Evolutionary conservation across 257 asterid species (phyloP).

Genomic region (Solanum medicagineum): DNA sequence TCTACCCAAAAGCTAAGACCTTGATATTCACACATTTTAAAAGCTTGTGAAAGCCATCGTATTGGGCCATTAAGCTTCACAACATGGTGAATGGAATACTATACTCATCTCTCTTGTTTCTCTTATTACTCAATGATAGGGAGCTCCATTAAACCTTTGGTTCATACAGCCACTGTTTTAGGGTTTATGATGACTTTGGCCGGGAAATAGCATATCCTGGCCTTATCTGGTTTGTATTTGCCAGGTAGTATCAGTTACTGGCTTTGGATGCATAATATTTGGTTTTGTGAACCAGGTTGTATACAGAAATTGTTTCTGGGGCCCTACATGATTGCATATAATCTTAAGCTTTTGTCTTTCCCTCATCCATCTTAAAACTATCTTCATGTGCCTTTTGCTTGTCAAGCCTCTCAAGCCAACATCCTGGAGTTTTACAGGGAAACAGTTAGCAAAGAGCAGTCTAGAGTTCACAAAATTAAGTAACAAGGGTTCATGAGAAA

Average conservation of each 20-base stretch:
- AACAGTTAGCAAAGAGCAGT: not conserved
- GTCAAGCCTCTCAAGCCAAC: conserved; percentile 70
- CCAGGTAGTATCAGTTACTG: conserved; percentile 8
- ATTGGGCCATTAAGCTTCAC: not conserved
- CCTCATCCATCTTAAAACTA: conserved; percentile 80
- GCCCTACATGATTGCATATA: conserved; percentile 73
- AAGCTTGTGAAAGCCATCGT: not conserved
- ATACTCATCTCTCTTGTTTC: not conserved
- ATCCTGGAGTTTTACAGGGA: conserved; percentile 29
- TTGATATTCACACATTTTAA: not conserved
- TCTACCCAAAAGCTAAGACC: not conserved
- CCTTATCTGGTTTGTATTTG: conserved; percentile 21
- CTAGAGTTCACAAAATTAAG: not conserved
- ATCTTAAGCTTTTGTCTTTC: conserved; percentile 69
- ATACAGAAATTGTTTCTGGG: conserved; percentile 57
- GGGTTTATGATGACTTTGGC: conserved; percentile 24
- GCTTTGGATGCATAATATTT: conserved; percentile 17
- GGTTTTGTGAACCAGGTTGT: conserved; percentile 83
- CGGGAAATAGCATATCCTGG: conserved; percentile 24
- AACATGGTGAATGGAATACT: not conserved
- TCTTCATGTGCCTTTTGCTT: conserved; percentile 79
- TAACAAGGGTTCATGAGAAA: not conserved
- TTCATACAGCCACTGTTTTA: not conserved
- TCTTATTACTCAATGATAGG: not conserved
- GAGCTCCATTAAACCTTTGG: not conserved